Base-by-base conservation (phyloP, 2,329 filamentous ascomycete genomes). In the Ceratocystis smalleyi region DNA sequence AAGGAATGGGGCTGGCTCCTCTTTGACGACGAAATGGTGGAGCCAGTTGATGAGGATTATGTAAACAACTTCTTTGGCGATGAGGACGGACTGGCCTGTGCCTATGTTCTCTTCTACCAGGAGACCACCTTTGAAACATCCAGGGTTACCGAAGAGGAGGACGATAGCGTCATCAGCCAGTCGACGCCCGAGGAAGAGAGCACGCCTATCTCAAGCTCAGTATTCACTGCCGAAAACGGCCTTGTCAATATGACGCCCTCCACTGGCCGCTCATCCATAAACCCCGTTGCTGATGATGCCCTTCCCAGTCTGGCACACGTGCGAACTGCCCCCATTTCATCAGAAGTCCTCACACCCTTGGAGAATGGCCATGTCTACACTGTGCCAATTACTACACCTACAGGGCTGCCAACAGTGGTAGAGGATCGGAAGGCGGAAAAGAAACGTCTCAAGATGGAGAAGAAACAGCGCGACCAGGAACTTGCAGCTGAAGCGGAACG, bases 1-100 rank as follows among this genome's bases (percentile, higher is more conserved):
- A 86, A 95, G 71, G 94, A 97, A 72, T 84, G 89, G 63, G 94
- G 94, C 32, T 99, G 94, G 94, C 77, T 99, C 51, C 77, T 99
- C 5, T 99, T 99, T 70, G 94, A 99, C 70, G 94, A 99, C 71
- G 94, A 99, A 75, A 91, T 97, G 84, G 94, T 99, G 3, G 94
- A 99, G 73, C 94, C 94, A 0, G 94, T 99, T 4, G 91, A 96
- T 74, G 96, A 96, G 74, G 86, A 88, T 72, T 99, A 95, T 71
- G 94, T 99, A 45, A 84, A 87, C 68, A 96, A 96, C 73, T 99
- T 99, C 75, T 99, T 99, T 70, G 94, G 94, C 17, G 94, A 96
- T 72, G 90, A 88, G 71, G 86, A 87, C 0, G 91, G 90, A 2
- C 83, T 95, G 73, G 94, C 94, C 8, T 96, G 91, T 70, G 94